Evolutionary conservation across 75 land plant genomes (phyloP).

Genomic region (Sequoiadendron giganteum): DNA sequence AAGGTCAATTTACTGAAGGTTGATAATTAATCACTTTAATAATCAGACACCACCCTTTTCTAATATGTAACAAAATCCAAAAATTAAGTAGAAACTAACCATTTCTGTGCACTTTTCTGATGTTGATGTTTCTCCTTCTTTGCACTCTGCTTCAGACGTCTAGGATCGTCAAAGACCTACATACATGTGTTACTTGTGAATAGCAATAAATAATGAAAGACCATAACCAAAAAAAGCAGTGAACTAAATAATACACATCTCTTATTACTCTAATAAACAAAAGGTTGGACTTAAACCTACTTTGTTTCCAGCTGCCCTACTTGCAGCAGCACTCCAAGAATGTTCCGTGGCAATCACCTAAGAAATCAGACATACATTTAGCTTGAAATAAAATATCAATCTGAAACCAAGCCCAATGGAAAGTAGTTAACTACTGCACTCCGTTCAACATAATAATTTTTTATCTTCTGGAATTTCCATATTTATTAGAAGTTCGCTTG

Average conservation of each 20-base stretch:
- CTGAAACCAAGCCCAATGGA: background rate
- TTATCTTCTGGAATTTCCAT: too few relatives aligned
- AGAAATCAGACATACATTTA: background rate
- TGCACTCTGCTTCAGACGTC: conserved; percentile 67
- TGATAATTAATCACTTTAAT: background rate
- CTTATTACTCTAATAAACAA: background rate
- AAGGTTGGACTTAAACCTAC: conserved; percentile 17
- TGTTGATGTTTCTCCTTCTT: conserved; percentile 75
- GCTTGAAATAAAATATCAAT: background rate
- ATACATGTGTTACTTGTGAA: background rate
- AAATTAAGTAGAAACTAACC: conserved; percentile 36
- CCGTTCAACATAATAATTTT: too few relatives aligned
- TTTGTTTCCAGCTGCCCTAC: conserved; percentile 81
- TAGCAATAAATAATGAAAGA: background rate
- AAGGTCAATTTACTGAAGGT: background rate
- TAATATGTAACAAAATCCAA: background rate
- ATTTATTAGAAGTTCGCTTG: too few relatives aligned
- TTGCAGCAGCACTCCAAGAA: conserved; percentile 79
- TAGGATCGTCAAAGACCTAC: conserved; percentile 84
- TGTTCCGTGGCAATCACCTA: conserved; percentile 56
- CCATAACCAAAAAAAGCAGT: background rate
- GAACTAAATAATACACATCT: background rate
- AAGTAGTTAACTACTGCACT: background rate
- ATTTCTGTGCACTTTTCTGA: conserved; percentile 76
- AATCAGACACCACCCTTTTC: background rate